A percentile compares a stretch with the other conserved stretches of the same genome.
Evolutionary conservation across 2,329 filamentous ascomycete genomes (phyloP).

Genomic region (Colletotrichum phormii): DNA sequence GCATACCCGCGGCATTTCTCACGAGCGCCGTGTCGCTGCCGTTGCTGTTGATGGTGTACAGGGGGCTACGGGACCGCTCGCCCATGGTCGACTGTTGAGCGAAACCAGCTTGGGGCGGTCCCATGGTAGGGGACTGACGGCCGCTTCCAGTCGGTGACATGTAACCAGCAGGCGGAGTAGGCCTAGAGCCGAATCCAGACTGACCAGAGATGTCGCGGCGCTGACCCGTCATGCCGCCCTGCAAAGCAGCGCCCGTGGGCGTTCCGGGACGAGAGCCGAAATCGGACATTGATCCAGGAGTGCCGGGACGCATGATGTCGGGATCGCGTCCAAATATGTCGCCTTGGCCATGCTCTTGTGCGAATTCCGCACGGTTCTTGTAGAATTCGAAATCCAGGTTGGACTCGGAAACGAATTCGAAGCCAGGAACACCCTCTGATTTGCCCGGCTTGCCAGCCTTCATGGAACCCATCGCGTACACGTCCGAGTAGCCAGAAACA

Average conservation of each 20-base stretch:
- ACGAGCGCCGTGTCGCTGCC: constrained; percentile 66
- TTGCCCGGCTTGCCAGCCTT: constrained; percentile 62
- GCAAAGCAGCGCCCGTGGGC: constrained; percentile 54
- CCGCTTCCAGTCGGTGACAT: constrained; percentile 35
- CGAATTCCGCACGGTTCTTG: constrained; percentile 90
- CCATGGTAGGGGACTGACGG: constrained; percentile 29
- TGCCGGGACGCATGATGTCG: constrained; percentile 71
- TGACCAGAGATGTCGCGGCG: constrained; percentile 26
- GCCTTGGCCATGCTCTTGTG: constrained; percentile 85
- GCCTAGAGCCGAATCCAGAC: constrained; percentile 37
- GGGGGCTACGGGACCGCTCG: constrained; percentile 54
- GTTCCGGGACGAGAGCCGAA: constrained; percentile 62
- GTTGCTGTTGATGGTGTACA: constrained; percentile 62
- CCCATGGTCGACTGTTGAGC: constrained; percentile 32
- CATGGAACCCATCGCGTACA: constrained; percentile 86
- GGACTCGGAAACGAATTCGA: constrained; percentile 89
- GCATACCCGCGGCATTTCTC: constrained; percentile 63
- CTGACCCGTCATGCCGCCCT: constrained; percentile 41
- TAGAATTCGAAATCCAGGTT: constrained; percentile 92
- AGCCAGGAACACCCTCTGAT: constrained; percentile 70
- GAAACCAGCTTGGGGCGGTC: constrained; percentile 28
- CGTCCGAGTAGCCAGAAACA: constrained; percentile 83
- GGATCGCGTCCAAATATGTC: constrained; percentile 70
- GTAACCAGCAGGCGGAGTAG: constrained; percentile 37
- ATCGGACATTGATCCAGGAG: constrained; percentile 66